These are phyloP conservation scores for Ascosphaera pollenicola DNA, from an alignment of 2,329 filamentous ascomycete species.

Conservation along the genomic window DNA sequence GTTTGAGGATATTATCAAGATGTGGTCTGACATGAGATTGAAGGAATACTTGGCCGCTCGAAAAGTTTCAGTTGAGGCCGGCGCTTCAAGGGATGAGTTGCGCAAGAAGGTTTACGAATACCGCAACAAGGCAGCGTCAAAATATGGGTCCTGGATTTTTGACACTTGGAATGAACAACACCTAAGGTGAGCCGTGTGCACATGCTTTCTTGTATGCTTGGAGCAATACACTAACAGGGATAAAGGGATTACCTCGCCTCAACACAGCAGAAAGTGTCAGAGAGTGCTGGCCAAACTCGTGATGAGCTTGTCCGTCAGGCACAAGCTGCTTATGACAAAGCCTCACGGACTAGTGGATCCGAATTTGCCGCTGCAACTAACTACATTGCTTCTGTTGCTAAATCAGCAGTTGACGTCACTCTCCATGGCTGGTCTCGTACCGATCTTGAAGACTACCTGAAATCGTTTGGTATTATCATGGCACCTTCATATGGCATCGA, in stretches of 20 bases:
- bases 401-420: slow-evolving; percentile 37
- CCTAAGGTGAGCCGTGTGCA: slow-evolving; percentile 24
- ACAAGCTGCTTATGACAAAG: slow-evolving; percentile 23
- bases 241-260: slow-evolving; percentile 25
- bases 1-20: slow-evolving; percentile 38
- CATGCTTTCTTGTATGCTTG: slow-evolving; percentile 12
- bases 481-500: slow-evolving; percentile 48
- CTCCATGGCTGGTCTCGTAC: slow-evolving; percentile 52
- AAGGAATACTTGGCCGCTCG: slow-evolving; percentile 62
- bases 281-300: slow-evolving; percentile 42
- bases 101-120: slow-evolving; percentile 52
- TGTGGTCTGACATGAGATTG: slow-evolving; percentile 55
- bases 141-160: slow-evolving; percentile 55
- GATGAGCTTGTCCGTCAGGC: slow-evolving; percentile 47
- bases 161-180: slow-evolving; percentile 55
- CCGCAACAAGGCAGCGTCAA: slow-evolving; percentile 44
- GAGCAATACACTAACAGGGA: slow-evolving; percentile 29
- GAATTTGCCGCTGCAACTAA: slow-evolving; percentile 41
- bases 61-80: slow-evolving; percentile 52
- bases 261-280: slow-evolving; percentile 24
- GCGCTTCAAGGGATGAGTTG: slow-evolving; percentile 48
- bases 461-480: slow-evolving; percentile 49
- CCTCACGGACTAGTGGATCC: slow-evolving; percentile 24
- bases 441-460: slow-evolving; percentile 58
- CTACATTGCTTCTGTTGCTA: slow-evolving; percentile 44